Conservation (phyloP, 2,329 filamentous ascomycete genomes). For the Alternaria sp. region DNA sequence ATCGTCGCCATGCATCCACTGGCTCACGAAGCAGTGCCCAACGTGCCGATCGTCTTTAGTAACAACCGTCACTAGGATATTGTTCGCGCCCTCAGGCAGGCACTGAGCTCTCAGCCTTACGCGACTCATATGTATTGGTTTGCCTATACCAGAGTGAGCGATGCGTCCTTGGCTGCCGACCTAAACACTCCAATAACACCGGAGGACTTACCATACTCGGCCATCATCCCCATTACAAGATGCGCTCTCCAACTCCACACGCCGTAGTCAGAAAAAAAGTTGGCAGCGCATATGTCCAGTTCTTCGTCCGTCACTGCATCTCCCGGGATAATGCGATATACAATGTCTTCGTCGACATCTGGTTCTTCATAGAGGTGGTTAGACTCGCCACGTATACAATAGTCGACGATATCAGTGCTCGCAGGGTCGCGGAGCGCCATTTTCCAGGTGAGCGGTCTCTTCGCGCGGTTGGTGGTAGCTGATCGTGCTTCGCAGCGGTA, state of each 20-base stretch:
- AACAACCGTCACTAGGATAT: constrained; percentile 8
- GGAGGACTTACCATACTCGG: not conserved
- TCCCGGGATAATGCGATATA: constrained; percentile 7
- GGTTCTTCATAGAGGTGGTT: constrained; percentile 7
- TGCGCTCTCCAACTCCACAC: not conserved
- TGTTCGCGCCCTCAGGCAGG: constrained; percentile 4
- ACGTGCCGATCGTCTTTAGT: not conserved
- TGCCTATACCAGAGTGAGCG: not conserved
- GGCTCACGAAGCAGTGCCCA: constrained; percentile 15
- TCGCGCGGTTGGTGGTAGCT: not conserved
- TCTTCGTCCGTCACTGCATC: not conserved
- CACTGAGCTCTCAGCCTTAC: not conserved
- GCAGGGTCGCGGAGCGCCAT: not conserved
- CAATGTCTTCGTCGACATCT: constrained; percentile 8
- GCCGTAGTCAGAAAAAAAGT: constrained; percentile 2
- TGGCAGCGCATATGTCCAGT: not conserved
- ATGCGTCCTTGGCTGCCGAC: not conserved
- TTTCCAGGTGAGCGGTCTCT: not conserved
- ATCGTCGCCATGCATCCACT: constrained; percentile 7
- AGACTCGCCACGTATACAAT: constrained; percentile 2
- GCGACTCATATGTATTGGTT: not conserved
- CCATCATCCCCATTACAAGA: not conserved
- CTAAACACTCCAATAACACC: not conserved
- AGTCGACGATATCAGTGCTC: not conserved
- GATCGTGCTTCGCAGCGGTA: not conserved